A percentile compares a stretch with the other conserved stretches of the same genome.
Conservation (phyloP, 2,329 filamentous ascomycete species). For the Calonectria henricotiae region DNA sequence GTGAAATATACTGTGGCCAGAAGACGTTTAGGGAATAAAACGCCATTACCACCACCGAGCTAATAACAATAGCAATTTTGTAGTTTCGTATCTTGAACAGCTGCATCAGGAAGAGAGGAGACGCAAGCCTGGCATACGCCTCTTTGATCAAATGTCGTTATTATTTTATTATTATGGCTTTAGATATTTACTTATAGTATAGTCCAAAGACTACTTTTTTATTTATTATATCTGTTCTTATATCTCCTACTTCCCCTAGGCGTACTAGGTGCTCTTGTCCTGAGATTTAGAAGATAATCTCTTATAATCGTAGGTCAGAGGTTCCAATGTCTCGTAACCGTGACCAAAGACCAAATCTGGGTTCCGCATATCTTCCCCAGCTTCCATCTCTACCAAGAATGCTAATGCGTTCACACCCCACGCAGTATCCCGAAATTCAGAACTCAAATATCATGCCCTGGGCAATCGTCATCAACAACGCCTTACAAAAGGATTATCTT, state of each 20-base stretch:
- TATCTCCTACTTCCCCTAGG: not conserved
- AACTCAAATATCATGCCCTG: not conserved
- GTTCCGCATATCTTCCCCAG: not conserved
- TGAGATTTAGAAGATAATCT: not conserved
- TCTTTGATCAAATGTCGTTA: not conserved
- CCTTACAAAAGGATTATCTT: too few species aligned
- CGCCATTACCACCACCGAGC: constrained; percentile 6
- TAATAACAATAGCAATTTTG: not conserved
- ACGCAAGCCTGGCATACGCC: not conserved
- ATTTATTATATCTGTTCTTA: not conserved
- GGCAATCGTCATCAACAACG: not conserved
- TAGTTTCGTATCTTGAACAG: constrained; percentile 13
- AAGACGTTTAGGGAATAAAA: constrained; percentile 14
- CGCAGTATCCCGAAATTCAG: not conserved
- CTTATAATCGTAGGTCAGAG: not conserved
- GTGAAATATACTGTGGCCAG: not conserved
- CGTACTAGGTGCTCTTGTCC: not conserved
- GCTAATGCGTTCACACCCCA: not conserved
- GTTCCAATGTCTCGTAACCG: not conserved
- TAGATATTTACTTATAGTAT: too few species aligned
- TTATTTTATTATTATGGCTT: not conserved
- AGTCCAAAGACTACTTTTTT: too few species aligned
- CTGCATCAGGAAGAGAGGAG: constrained; percentile 5
- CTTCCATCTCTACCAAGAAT: not conserved
- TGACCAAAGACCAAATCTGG: not conserved